Evolutionary conservation across 1,139 yeast species (phyloP).

Genomic region (Suhomyces panamericanus): DNA sequence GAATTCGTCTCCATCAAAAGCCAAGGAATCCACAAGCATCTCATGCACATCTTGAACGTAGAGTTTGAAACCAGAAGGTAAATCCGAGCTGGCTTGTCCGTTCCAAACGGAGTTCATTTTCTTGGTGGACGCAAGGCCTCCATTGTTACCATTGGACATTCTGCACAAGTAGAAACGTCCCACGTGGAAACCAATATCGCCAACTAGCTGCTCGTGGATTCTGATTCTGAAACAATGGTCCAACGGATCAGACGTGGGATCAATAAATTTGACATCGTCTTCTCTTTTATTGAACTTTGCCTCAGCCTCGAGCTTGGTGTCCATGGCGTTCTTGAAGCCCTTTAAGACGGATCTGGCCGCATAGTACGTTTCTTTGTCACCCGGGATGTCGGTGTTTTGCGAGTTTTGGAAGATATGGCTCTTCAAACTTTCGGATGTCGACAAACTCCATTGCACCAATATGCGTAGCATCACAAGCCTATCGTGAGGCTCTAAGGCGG

Average conservation of each 20-base stretch:
- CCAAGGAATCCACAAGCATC: slow-evolving; percentile 32
- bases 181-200: slow-evolving; percentile 47
- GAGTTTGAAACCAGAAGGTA: slow-evolving; percentile 45
- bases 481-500: slow-evolving; percentile 46
- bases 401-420: slow-evolving; percentile 31
- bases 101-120: slow-evolving; percentile 32
- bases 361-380: slow-evolving; percentile 48
- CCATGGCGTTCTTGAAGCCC: slow-evolving; percentile 38
- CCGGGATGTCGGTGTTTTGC: slow-evolving; percentile 43
- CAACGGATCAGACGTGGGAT: slow-evolving; percentile 45
- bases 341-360: slow-evolving; percentile 40
- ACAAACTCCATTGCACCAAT: slow-evolving; percentile 50
- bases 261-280: slow-evolving; percentile 38
- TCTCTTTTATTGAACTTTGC: slow-evolving; percentile 31
- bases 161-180: slow-evolving; percentile 50
- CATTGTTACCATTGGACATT: slow-evolving; percentile 40
- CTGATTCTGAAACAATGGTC: slow-evolving; percentile 39
- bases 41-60: slow-evolving; percentile 51
- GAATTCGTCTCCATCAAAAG: slow-evolving; percentile 38
- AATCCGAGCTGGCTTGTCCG: slow-evolving; percentile 20
- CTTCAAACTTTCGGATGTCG: slow-evolving; percentile 46
- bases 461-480: slow-evolving; percentile 48
- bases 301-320: slow-evolving; percentile 35
- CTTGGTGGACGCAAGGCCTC: slow-evolving; percentile 40
- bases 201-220: slow-evolving; percentile 43